Base-by-base conservation (phyloP, 139 green algal genomes). In the Chlamydomonas sp. region DNA sequence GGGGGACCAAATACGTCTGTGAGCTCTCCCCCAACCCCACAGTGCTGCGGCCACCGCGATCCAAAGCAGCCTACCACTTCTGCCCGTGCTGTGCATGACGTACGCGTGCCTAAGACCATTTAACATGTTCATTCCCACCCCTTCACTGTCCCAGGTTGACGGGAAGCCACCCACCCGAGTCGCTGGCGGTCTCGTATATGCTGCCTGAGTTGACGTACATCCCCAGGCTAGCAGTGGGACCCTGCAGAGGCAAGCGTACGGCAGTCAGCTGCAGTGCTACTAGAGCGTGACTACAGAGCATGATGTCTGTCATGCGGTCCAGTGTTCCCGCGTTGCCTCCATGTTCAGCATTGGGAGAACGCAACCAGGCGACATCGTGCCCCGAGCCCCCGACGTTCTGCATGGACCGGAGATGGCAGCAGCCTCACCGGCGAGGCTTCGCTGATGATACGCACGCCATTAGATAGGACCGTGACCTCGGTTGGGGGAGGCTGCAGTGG, bases 141-240 rank as follows among this genome's bases (percentile, higher is more conserved):
- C 31, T 49, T 49, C 31, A 49, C 31, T 49, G 31, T 49, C 31
- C 31, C 31, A 49, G 31, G 31, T 49, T 49, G 31, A 49, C 31
- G 31, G 31, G 31, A 49, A 49, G 93, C 15, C 95, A 96, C 83
- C 20, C 75, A 95, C 95, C 95, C 77, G 92, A 93, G 66, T 89
- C 92, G n/a, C 75, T n/a, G 5, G 87, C 69, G 12, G 80, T 93
- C 89, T 98, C 96, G 60, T 97, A 96, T 58, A 97, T 95, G 88
- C 91, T 96, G 58, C 97, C 97, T 4, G 91, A 91, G 88, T 99
- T 94, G 6, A 99, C 92, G 90, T 98, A 99, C 7, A 99, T 71
- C 61, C 97, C 97, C 20, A 99, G 84, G 49, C 95, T 98, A 20
- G 96, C 91, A 63, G 96, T 98, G 8, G 97, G 93, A 18, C 97